phyloP scores from a whole-genome alignment of 768 basidiomycete genomes.

The Rhizopogon rudus region DNA sequence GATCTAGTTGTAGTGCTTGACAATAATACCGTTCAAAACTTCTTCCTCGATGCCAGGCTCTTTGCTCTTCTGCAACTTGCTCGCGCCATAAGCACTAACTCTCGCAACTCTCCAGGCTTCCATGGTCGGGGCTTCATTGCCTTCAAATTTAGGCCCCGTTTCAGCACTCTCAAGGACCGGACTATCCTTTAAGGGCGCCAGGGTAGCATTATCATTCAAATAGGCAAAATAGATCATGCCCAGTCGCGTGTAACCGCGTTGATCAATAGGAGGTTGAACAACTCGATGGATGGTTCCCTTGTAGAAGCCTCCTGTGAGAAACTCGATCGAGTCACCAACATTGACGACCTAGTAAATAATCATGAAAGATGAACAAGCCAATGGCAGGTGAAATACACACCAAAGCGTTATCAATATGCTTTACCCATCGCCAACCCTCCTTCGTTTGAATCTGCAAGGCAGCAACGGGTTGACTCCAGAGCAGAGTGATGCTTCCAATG shows the following conservation, averaged over 20 bases:
- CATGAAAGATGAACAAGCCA: background rate
- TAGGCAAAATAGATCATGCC: slow-evolving; percentile 56
- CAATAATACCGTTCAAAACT: slow-evolving; percentile 48
- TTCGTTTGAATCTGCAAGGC: slow-evolving; percentile 51
- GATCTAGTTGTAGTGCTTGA: slow-evolving; percentile 49
- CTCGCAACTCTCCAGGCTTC: slow-evolving; percentile 47
- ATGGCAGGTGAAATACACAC: slow-evolving; percentile 23
- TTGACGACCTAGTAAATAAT: slow-evolving; percentile 44
- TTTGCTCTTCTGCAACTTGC: slow-evolving; percentile 32
- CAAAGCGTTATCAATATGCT: slow-evolving; percentile 53
- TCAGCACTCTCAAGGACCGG: slow-evolving; percentile 44
- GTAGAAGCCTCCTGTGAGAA: slow-evolving; percentile 58
- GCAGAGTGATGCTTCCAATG: slow-evolving; percentile 49
- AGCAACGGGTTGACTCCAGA: slow-evolving; percentile 58
- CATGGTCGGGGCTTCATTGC: slow-evolving; percentile 44
- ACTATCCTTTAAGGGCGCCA: slow-evolving; percentile 42
- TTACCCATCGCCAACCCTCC: slow-evolving; percentile 60
- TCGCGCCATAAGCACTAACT: slow-evolving; percentile 48
- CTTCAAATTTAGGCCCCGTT: slow-evolving; percentile 31
- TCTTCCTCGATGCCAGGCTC: slow-evolving; percentile 52
- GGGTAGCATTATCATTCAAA: slow-evolving; percentile 43
- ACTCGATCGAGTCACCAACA: slow-evolving; percentile 54
- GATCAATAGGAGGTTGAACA: slow-evolving; percentile 53
- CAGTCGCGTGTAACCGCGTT: slow-evolving; percentile 43
- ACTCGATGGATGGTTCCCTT: slow-evolving; percentile 58